A percentile compares a stretch with the other conserved stretches of the same genome.
These are phyloP conservation scores for Neonectria faginata DNA, from an alignment of 2,329 filamentous ascomycete genomes.

Conservation along the genomic window DNA sequence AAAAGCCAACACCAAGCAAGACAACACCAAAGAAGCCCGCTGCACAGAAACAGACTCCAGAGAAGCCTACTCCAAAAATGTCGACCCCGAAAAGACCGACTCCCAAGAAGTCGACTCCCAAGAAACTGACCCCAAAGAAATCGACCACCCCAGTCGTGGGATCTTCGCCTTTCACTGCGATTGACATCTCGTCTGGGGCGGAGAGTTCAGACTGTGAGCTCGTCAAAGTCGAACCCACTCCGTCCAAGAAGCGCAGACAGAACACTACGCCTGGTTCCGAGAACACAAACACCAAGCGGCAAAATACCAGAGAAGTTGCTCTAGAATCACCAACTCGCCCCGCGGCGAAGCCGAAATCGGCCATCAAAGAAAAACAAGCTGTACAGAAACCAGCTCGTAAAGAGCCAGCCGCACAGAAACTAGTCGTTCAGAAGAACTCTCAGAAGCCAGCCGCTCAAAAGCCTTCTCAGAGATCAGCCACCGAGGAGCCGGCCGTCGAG, in stretches of 20 bases:
- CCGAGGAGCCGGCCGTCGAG: background rate
- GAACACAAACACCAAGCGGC: conserved; percentile 25
- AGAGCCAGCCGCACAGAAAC: background rate
- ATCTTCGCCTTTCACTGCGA: conserved; percentile 33
- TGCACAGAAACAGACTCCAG: too few species aligned
- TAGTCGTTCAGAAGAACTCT: too few species aligned
- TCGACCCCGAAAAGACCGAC: background rate
- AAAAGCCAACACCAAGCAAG: background rate
- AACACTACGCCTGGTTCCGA: background rate
- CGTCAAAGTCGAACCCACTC: conserved; percentile 20
- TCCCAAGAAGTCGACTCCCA: conserved; percentile 7
- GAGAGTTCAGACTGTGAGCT: conserved; percentile 36
- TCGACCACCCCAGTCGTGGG: conserved; percentile 15
- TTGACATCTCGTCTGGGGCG: conserved; percentile 35
- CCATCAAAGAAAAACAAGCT: background rate
- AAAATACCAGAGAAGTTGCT: conserved; percentile 6
- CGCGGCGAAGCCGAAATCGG: background rate
- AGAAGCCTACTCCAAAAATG: conserved; percentile 1
- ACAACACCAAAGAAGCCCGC: background rate
- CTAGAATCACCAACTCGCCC: conserved; percentile 6
- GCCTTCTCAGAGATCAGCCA: background rate
- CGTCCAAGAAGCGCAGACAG: conserved; percentile 30
- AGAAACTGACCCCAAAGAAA: conserved; percentile 1
- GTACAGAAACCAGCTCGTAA: background rate
- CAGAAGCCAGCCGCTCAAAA: background rate